Base-by-base conservation (phyloP, 1,284 basidiomycete species). In the Laetiporus sulphureus region DNA sequence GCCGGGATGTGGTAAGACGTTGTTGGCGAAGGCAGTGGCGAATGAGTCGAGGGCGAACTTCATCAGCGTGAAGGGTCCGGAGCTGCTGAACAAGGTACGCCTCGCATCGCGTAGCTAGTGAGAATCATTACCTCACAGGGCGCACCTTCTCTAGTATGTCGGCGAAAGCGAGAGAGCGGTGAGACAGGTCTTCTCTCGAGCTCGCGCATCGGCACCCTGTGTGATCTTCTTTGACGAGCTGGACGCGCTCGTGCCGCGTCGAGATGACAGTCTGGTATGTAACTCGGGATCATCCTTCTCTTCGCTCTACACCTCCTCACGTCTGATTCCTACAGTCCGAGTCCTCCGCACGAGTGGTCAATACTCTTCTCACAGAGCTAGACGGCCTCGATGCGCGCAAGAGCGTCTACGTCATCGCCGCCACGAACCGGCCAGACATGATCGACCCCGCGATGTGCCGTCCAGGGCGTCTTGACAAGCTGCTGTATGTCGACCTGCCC, bases 401-500 rank as follows among this genome's bases (percentile, higher is more conserved):
- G 59, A 78, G 81, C 38, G 94, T 98, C 40, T 97, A 95, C 58
- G 93, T 98, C 20, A 93, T 98, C 50, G 95, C 87, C 0, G 95
- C 95, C 1, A 99, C 95, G 4, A 98, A 99, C 65, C 74, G 95
- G n/a, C 95, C 95, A 0, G 95, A 98, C 67, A 97, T 98, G 82
- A 93, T 98, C 50, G 95, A 98, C 59, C 95, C 95, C 1, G 95
- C 95, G 3, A 97, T 98, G 94, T 91, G 93, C 42, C 85, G 94
- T 13, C 95, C 95, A 0, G 95, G 95, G 0, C 79, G 95, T 2
- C 75, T 99, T 11, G 95, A 99, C 70, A 98, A 97, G 64, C 75
- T 98, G 5, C 75, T 99, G 21, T 99, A 97, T 58, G 94, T 99
- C 52, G 95, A 98, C 61, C 71, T 98, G 1, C 95, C 95, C 1